Evolutionary conservation across 129 eudicot genomes (phyloP).

Genomic region (Cynara cardunculus): DNA sequence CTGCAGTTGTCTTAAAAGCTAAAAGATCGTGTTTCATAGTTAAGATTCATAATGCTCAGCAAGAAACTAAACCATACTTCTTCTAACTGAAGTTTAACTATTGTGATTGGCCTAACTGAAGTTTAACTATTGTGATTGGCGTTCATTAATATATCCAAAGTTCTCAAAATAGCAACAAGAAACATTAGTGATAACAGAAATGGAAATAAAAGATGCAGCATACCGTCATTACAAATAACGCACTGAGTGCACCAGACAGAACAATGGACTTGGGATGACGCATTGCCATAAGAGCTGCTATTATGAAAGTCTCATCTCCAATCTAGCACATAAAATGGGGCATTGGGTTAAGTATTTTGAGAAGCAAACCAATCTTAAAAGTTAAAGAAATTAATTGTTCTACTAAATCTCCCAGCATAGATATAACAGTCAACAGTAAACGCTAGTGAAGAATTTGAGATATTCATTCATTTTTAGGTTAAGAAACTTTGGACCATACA

Average conservation of each 20-base stretch:
- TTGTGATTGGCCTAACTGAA: neutral
- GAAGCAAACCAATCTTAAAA: neutral
- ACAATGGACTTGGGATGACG: slow-evolving; percentile 87
- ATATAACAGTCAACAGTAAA: neutral
- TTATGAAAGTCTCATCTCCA: slow-evolving; percentile 85
- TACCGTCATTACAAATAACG: slow-evolving; percentile 81
- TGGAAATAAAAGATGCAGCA: slow-evolving; percentile 7
- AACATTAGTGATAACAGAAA: neutral
- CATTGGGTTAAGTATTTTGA: neutral
- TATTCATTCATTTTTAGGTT: neutral
- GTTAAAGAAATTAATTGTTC: neutral
- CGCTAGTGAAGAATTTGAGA: neutral
- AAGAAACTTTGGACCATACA: neutral
- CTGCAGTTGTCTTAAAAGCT: neutral
- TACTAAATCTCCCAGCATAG: neutral
- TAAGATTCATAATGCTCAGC: neutral
- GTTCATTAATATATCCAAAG: neutral
- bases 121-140: neutral
- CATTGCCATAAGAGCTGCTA: slow-evolving; percentile 92
- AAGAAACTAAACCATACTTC: neutral
- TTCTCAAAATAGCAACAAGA: neutral
- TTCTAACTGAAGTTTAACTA: neutral
- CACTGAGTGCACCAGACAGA: slow-evolving; percentile 80
- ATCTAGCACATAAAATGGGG: slow-evolving; percentile 32
- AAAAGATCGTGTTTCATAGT: neutral